These are phyloP conservation scores for Rhododendron kiyosumense DNA, from an alignment of 148 eudicot species.

Conservation along the genomic window DNA sequence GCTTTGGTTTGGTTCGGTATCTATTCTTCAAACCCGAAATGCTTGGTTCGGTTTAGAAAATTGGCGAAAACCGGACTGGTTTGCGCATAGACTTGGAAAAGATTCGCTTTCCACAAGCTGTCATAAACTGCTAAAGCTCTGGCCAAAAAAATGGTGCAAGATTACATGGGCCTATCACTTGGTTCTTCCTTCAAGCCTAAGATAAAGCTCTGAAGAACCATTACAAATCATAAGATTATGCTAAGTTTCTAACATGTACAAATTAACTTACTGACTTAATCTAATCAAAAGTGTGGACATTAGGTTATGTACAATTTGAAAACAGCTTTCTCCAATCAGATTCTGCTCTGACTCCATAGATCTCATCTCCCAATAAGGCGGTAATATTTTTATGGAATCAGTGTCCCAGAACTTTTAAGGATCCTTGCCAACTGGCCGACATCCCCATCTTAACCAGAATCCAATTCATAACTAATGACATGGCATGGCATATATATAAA, in stretches of 20 bases:
- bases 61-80: not conserved
- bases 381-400: not conserved
- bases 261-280: not conserved
- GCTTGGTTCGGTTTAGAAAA: not conserved
- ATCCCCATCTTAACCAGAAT: not conserved
- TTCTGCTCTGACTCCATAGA: not conserved
- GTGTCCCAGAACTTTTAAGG: not conserved
- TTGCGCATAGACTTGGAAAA: not conserved
- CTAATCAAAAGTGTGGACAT: not conserved
- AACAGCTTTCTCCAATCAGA: not conserved
- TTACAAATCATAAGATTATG: not conserved
- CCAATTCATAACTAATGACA: not conserved
- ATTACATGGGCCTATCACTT: not conserved
- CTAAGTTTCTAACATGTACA: not conserved
- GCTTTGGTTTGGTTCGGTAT: not conserved
- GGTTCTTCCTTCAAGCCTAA: not conserved
- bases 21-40: not conserved
- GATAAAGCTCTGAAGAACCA: not conserved
- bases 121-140: not conserved
- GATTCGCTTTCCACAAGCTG: not conserved
- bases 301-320: not conserved
- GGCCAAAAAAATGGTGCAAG: not conserved
- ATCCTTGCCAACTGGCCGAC: not conserved
- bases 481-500: not conserved
- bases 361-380: not conserved